Conservation (phyloP, 208 protist genomes). For the Crithidia sp. region DNA sequence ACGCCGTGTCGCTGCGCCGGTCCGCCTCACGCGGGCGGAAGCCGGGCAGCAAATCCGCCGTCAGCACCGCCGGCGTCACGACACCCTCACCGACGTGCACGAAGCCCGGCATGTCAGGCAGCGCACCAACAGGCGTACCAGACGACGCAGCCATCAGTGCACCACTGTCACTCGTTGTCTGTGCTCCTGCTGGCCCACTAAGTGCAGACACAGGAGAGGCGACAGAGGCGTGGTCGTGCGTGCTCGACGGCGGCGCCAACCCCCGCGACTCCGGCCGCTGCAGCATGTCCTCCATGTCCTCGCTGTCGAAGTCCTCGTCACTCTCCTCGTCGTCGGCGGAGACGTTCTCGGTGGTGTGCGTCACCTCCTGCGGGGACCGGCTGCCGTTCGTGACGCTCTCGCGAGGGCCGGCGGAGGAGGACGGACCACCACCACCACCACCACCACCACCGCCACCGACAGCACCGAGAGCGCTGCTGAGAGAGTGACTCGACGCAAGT, state of each 20-base stretch:
- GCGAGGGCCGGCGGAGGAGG: constrained; percentile 5
- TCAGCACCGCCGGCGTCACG: constrained; percentile 24
- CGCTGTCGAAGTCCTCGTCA: constrained; percentile 56
- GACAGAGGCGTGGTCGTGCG: background rate
- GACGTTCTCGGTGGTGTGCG: constrained; percentile 30
- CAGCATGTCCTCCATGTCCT: constrained; percentile 56
- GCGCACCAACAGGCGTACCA: background rate
- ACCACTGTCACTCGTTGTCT: background rate
- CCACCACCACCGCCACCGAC: background rate
- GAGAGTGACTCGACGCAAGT: background rate
- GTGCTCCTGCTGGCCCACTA: background rate
- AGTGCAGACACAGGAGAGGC: background rate
- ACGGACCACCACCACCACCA: background rate
- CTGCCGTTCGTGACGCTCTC: constrained; percentile 27
- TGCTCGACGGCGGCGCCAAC: constrained; percentile 9
- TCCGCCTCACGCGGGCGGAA: constrained; percentile 19
- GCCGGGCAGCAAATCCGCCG: constrained; percentile 30
- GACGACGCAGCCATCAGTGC: background rate
- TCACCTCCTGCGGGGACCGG: constrained; percentile 24
- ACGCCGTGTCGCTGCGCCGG: constrained; percentile 10
- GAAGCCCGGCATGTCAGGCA: constrained; percentile 14
- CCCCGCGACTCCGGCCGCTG: constrained; percentile 23
- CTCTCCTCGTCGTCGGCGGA: constrained; percentile 39
- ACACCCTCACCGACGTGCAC: constrained; percentile 24
- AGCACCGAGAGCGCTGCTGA: constrained; percentile 1